These are phyloP conservation scores for Russula olivacea DNA, from an alignment of 768 basidiomycete species.

Conservation along the genomic window DNA sequence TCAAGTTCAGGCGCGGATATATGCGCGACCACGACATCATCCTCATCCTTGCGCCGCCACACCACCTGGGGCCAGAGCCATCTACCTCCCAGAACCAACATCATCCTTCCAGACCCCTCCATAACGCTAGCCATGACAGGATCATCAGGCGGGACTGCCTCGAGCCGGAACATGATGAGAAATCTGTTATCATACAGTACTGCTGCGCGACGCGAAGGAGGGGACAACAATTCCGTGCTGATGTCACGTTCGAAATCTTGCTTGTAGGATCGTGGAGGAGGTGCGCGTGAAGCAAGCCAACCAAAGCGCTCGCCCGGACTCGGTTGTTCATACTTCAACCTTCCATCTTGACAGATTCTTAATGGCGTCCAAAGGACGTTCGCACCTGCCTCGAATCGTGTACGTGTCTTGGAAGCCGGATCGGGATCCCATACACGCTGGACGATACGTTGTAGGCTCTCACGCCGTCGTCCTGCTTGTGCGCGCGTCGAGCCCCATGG, in stretches of 20 bases:
- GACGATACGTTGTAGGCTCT: conserved; percentile 44
- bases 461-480: conserved; percentile 49
- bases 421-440: conserved; percentile 42
- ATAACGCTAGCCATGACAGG: conserved; percentile 28
- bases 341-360: conserved; percentile 10
- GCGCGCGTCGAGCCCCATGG: conserved; percentile 72
- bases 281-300: conserved; percentile 62
- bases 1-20: conserved; percentile 14
- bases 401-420: conserved; percentile 27
- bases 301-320: conserved; percentile 33
- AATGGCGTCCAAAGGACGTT: conserved; percentile 23
- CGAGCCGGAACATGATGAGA: conserved; percentile 43
- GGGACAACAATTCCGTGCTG: conserved; percentile 27
- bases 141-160: conserved; percentile 39
- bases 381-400: conserved; percentile 22
- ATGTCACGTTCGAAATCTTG: conserved; percentile 39
- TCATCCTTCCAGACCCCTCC: conserved; percentile 27
- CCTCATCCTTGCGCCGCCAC: conserved; percentile 10
- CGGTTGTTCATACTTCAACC: conserved; percentile 4
- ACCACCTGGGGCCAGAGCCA: conserved; percentile 49
- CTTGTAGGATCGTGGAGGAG: conserved; percentile 33
- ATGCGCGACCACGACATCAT: conserved; percentile 20
- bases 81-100: conserved; percentile 36
- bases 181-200: conserved; percentile 66
- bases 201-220: conserved; percentile 30